These are phyloP conservation scores for Metschnikowia orientalis DNA, from an alignment of 805 yeast genomes.

Conservation along the genomic window DNA sequence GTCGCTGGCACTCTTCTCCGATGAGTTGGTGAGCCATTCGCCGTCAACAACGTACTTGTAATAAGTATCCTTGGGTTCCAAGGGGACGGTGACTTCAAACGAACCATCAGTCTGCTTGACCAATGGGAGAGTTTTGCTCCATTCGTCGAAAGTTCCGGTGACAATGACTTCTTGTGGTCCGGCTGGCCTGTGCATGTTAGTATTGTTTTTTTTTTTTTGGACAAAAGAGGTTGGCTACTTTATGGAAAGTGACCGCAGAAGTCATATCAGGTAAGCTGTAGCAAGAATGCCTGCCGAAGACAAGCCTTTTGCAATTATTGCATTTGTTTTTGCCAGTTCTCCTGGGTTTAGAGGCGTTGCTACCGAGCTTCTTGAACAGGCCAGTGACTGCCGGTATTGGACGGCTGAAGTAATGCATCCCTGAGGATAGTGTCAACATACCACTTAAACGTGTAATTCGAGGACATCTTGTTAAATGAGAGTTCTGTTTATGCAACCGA, in stretches of 20 bases:
- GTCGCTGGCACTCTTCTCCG: slow-evolving; percentile 43
- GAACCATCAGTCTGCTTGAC: slow-evolving; percentile 58
- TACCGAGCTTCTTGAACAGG: too few relatives aligned
- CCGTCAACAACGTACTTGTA: slow-evolving; percentile 71
- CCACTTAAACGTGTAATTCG: slow-evolving; percentile 38
- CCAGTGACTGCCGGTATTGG: too few relatives aligned
- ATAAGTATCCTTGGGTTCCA: slow-evolving; percentile 35
- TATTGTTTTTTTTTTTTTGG: slow-evolving; percentile 5
- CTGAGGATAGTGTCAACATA: slow-evolving; percentile 23
- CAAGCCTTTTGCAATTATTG: too few relatives aligned
- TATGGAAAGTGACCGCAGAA: not conserved
- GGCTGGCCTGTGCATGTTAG: slow-evolving; percentile 38
- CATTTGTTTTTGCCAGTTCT: too few relatives aligned
- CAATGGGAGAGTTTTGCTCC: slow-evolving; percentile 56
- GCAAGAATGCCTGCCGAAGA: too few relatives aligned
- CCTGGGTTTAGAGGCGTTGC: too few relatives aligned
- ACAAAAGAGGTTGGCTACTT: not conserved
- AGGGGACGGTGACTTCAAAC: slow-evolving; percentile 57
- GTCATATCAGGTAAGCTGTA: not conserved
- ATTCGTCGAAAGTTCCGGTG: slow-evolving; percentile 52
- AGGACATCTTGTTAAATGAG: slow-evolving; percentile 22
- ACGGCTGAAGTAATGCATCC: too few relatives aligned
- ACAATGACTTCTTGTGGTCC: slow-evolving; percentile 54
- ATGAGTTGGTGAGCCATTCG: slow-evolving; percentile 48
- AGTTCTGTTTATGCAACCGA: not conserved